A percentile compares a stretch with the other conserved stretches of the same genome.
Evolutionary conservation across 768 basidiomycete species (phyloP).

Genomic region (Termitomyces sp.): DNA sequence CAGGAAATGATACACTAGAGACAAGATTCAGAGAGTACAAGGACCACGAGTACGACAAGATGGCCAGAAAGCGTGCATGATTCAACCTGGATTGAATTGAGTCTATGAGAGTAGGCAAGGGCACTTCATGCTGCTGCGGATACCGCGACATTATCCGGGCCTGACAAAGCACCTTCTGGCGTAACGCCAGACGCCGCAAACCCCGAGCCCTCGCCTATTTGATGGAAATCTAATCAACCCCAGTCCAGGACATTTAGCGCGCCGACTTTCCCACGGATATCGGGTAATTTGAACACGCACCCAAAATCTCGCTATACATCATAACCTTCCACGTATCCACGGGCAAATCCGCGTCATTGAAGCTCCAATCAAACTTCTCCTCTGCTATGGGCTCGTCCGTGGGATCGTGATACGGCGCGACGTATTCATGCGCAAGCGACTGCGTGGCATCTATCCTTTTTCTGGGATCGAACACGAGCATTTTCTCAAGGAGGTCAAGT

Average conservation of each 20-base stretch:
- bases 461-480: slow-evolving; percentile 98
- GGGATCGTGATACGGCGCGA: slow-evolving; percentile 96
- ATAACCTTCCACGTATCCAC: slow-evolving; percentile 99
- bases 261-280: too few species aligned
- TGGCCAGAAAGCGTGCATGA: neutral
- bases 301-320: slow-evolving; percentile 99
- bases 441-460: slow-evolving; percentile 94
- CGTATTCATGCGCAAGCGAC: slow-evolving; percentile 89
- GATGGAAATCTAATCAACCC: neutral
- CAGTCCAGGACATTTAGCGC: neutral
- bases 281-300: slow-evolving; percentile 39
- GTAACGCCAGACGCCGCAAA: slow-evolving; percentile 40
- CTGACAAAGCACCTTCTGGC: slow-evolving; percentile 60
- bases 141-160: slow-evolving; percentile 37
- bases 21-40: neutral
- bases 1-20: neutral
- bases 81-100: neutral
- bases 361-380: slow-evolving; percentile 98
- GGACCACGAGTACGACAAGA: neutral
- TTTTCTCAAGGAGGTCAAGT: slow-evolving; percentile 93
- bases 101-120: neutral
- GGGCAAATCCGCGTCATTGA: slow-evolving; percentile 98
- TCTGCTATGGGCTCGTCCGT: slow-evolving; percentile 93
- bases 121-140: slow-evolving; percentile 2
- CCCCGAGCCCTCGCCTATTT: neutral